Evolutionary conservation across 257 asterid genomes (phyloP), one percentile per base, ranked within the genome.

Genomic region (Solanum virginianum): DNA sequence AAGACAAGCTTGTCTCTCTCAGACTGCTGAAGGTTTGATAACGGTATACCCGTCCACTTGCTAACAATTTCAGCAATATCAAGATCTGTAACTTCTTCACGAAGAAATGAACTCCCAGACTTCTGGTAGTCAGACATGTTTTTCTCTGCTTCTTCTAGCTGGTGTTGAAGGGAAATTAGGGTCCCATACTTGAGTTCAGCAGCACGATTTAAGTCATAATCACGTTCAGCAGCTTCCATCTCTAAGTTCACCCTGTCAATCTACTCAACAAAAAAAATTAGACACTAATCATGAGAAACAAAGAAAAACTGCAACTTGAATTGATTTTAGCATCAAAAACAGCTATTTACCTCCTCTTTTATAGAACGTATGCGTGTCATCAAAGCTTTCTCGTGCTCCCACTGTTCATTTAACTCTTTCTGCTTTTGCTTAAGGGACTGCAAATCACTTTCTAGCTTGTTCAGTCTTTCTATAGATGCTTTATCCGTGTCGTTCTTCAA

Each of bases 201-300:
- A 39, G 99, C 98, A 81, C 96, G 98, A 85, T 86, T 95, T 32
- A 95, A 91, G 88, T 95, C 92, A 91, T 95, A 94, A 85, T 94
- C 98, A 17, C 99, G 98, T 91, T 95, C 98, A 81, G 99, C 98
- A 86, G 97, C 97, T 88, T 95, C 97, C 97, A 94, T 94, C 93
- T 95, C 99, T 80, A 91, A 90, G 89, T 95, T 95, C 53, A 95
- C 98, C 89, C 98, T 92, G 89, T 94, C 99, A 83, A 95, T 93
- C 98, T 95, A 86, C 68, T 51, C 60, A 57, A 83, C 45, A 7
- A 49, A 83, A 68, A 68, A 62, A 56, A n/a, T 62, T 47, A 47
- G 83, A 66, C 62, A 85, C 72, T 26, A 82, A 83, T 84, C 69
- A 79, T 82, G 53, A 72, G 45, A 80, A 68, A 80, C 62, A 24